phyloP scores from a whole-genome alignment of 2,329 filamentous ascomycete species.

The Colletotrichum magnum region DNA sequence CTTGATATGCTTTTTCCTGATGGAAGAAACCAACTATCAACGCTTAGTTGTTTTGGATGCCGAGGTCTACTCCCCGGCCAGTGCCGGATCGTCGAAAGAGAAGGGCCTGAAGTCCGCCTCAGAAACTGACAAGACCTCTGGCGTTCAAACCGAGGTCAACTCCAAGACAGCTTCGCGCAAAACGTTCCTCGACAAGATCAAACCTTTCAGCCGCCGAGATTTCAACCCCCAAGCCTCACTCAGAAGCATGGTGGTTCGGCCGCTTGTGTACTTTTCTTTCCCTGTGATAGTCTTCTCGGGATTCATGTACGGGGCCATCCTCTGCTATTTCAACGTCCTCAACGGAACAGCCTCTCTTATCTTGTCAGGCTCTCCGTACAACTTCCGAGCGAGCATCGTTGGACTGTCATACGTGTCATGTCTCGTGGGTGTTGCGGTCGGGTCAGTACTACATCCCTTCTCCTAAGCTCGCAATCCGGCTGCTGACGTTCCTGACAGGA shows the following conservation, averaged over 20 bases:
- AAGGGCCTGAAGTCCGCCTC: background rate
- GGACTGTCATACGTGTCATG: conserved; percentile 56
- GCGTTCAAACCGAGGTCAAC: background rate
- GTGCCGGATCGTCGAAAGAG: background rate
- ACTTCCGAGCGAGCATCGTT: conserved; percentile 55
- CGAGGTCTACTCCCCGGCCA: background rate
- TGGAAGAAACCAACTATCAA: conserved; percentile 68
- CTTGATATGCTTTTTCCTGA: conserved; percentile 62
- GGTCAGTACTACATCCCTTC: background rate
- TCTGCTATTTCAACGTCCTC: conserved; percentile 60
- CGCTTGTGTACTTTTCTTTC: conserved; percentile 3
- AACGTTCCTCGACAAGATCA: background rate
- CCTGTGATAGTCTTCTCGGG: conserved; percentile 59
- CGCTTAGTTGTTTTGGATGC: conserved; percentile 43
- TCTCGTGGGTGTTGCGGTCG: conserved; percentile 48
- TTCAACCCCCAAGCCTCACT: background rate
- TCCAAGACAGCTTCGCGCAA: background rate
- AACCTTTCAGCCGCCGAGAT: background rate
- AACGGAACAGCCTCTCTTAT: conserved; percentile 59
- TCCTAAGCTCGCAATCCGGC: background rate
- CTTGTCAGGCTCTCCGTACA: conserved; percentile 53
- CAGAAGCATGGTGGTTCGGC: background rate
- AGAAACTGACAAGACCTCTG: background rate
- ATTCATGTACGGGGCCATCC: conserved; percentile 58
- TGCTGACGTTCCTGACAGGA: conserved; percentile 31